Evolutionary conservation across 1,139 yeast genomes (phyloP).

Genomic region (Zygosaccharomyces sapae): DNA sequence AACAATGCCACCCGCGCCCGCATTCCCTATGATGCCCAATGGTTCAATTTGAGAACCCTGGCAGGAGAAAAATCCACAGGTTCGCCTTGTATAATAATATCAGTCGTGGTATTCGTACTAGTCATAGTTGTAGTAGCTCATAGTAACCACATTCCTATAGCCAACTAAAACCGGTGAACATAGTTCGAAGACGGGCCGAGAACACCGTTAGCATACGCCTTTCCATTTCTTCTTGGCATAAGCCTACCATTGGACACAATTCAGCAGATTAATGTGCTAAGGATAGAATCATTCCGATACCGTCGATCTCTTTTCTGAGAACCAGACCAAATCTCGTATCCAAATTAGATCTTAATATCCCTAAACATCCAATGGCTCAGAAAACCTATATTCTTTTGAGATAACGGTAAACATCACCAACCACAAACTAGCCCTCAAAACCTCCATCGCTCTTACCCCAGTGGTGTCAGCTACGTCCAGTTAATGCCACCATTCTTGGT

Average conservation of each 20-base stretch:
- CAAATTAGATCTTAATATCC: neutral
- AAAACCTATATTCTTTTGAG: neutral
- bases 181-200: no score
- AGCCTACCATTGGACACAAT: no score
- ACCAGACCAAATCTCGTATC: neutral
- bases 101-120: no score
- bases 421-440: no score
- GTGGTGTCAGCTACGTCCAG: no score
- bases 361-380: neutral
- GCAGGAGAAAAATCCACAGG: conserved; percentile 2
- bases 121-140: neutral
- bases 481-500: conserved; percentile 4
- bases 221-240: no score
- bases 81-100: conserved; percentile 6
- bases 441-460: no score
- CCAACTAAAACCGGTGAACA: no score
- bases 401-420: neutral
- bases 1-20: conserved; percentile 1
- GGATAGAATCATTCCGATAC: conserved; percentile 18
- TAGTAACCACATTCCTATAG: no score
- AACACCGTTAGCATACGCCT: no score
- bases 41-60: neutral
- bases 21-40: neutral
- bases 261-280: conserved; percentile 30
- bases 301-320: neutral